These are phyloP conservation scores for Butyriboletus appendiculatus DNA, from an alignment of 1,284 basidiomycete genomes.

Conservation along the genomic window DNA sequence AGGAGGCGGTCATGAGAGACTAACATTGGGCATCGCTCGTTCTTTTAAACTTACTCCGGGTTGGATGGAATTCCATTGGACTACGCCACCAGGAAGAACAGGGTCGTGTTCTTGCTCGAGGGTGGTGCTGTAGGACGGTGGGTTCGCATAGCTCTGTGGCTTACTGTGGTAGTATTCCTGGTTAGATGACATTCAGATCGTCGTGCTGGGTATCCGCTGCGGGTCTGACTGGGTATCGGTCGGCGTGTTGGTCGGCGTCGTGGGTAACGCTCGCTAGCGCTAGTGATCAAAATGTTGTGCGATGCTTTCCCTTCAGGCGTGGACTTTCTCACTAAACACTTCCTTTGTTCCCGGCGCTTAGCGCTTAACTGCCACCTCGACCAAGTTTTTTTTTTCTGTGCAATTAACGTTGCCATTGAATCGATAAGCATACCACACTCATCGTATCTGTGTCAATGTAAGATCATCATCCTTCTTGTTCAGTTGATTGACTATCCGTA, in stretches of 20 bases:
- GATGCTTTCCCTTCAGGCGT: neutral
- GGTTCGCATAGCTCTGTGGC: slow-evolving; percentile 16
- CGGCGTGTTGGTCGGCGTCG: slow-evolving; percentile 5
- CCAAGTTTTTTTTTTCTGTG: neutral
- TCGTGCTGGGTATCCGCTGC: slow-evolving; percentile 19
- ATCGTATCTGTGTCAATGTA: neutral
- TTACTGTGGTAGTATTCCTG: slow-evolving; percentile 27
- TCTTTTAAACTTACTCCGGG: slow-evolving; percentile 25
- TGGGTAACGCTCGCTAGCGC: neutral
- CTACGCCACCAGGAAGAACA: slow-evolving; percentile 32
- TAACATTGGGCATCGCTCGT: slow-evolving; percentile 33
- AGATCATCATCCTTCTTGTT: neutral
- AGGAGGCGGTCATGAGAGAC: slow-evolving; percentile 21
- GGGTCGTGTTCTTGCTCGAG: slow-evolving; percentile 32
- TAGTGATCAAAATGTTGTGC: slow-evolving; percentile 11
- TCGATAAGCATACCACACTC: neutral
- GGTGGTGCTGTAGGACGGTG: slow-evolving; percentile 5
- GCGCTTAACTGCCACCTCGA: slow-evolving; percentile 1
- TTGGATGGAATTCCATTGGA: slow-evolving; percentile 24
- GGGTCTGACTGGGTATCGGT: slow-evolving; percentile 18
- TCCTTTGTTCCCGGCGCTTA: slow-evolving; percentile 11
- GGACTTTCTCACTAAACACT: neutral
- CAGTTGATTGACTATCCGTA: neutral
- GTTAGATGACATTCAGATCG: slow-evolving; percentile 24
- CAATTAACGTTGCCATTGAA: neutral